phyloP scores from a whole-genome alignment of 2,329 filamentous ascomycete species.

The Bipolaris victoriae region DNA sequence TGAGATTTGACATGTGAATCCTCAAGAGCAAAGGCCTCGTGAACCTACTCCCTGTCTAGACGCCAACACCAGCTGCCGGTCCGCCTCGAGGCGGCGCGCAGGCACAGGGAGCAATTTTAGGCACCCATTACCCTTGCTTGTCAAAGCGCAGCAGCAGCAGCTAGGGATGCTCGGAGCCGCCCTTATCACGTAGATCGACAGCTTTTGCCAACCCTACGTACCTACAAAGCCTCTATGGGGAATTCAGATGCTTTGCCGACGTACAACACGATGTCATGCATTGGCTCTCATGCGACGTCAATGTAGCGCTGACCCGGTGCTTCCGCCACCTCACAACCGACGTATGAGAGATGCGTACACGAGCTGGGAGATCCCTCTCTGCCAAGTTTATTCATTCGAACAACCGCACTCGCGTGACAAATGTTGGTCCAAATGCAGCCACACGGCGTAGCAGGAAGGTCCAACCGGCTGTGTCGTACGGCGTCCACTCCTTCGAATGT shows the following conservation, averaged over 20 bases:
- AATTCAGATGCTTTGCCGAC: constrained; percentile 9
- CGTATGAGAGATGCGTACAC: not conserved
- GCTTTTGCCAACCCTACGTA: not conserved
- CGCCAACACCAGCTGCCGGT: not conserved
- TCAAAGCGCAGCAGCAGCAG: not conserved
- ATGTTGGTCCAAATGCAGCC: constrained; percentile 16
- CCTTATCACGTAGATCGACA: constrained; percentile 4
- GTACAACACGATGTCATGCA: constrained; percentile 15
- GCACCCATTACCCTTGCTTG: not conserved
- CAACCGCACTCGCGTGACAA: constrained; percentile 6
- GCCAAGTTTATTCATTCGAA: constrained; percentile 2
- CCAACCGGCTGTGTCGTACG: constrained; percentile 8
- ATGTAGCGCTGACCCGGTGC: constrained; percentile 5
- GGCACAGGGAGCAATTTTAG: not conserved
- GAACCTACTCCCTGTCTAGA: not conserved
- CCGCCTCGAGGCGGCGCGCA: not conserved
- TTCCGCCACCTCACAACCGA: constrained; percentile 3
- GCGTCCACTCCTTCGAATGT: constrained; percentile 5
- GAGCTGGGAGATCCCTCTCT: constrained; percentile 4
- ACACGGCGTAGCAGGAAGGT: constrained; percentile 16
- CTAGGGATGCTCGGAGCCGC: constrained; percentile 4
- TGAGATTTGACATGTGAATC: constrained; percentile 2
- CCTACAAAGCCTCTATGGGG: constrained; percentile 11
- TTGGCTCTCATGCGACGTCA: constrained; percentile 5
- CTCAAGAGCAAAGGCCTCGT: not conserved